These are phyloP conservation scores for Russula sp. DNA, from an alignment of 768 basidiomycete species.

Conservation along the genomic window DNA sequence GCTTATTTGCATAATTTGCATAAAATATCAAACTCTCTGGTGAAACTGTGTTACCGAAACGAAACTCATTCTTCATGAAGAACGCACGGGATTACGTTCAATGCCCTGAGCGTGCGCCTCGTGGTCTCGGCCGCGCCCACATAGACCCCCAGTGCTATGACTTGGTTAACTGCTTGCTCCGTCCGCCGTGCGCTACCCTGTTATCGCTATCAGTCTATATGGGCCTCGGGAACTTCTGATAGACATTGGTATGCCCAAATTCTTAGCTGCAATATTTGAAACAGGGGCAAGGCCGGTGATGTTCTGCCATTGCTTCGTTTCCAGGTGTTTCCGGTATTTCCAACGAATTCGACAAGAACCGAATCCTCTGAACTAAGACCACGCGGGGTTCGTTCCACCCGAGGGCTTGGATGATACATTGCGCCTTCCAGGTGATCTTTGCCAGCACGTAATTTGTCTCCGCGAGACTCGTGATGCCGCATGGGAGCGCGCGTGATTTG, in stretches of 20 bases:
- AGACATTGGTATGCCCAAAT: not conserved
- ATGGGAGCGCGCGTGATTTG: not conserved
- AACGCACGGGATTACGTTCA: not conserved
- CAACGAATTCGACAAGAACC: not conserved
- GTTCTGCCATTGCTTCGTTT: too few relatives aligned
- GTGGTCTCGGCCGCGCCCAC: not conserved
- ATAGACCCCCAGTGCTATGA: not conserved
- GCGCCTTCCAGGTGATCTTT: not conserved
- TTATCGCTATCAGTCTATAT: not conserved
- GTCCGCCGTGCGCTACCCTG: not conserved
- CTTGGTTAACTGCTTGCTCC: not conserved
- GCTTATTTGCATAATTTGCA: not conserved
- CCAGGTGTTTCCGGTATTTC: too few relatives aligned
- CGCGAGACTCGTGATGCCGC: not conserved
- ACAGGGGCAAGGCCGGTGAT: not conserved
- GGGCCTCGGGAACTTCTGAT: not conserved
- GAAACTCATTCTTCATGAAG: not conserved
- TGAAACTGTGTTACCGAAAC: too few relatives aligned
- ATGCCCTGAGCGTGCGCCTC: not conserved
- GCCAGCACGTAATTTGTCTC: not conserved
- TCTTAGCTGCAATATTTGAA: not conserved
- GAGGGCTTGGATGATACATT: not conserved
- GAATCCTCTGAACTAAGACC: not conserved
- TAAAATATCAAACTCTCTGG: too few relatives aligned
- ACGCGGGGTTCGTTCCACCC: not conserved